Evolutionary conservation across 2,329 filamentous ascomycete species (phyloP), one percentile per base, ranked within the genome.

Genomic region (Aspergillus oerlinghausenensis): DNA sequence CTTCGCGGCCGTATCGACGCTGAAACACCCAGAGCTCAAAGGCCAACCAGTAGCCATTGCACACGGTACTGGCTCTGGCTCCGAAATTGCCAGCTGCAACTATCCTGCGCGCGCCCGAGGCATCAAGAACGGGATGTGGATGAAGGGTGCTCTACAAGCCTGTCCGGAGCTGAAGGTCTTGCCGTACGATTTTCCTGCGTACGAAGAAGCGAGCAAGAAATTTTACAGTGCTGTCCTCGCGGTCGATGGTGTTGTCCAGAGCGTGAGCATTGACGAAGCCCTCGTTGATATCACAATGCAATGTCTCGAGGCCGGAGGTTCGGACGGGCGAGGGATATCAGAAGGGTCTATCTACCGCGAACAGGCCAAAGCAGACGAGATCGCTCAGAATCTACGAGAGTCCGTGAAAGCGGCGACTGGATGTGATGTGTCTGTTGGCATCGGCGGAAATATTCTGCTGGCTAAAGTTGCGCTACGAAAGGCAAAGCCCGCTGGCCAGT

Each of bases 101-200:
- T 99, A 99, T 70, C 86, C 88, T 21, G 94, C 95, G 6, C 85
- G 94, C 40, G 82, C 84, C 32, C 94, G 87, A 65, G 93, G 93
- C 1, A 82, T 99, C 54, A 96, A 92, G 70, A 99, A 99, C 65
- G 95, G 95, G 40, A 99, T 97, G 94, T 99, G 95, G 94, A 97
- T 99, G 93, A 95, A 93, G 70, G 82, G 83, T 35, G 94, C 94
- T 0, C 80, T 88, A 57, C 88, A 94, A 63, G 73, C 94, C 19
- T 99, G 92, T 68, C 88, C 93, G 0, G 85, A 91, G 23, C 79
- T 99, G 19, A 92, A 95, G 64, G 87, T 97, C 1, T 71, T 99
- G n/a, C 90, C 92, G 0, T 99, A 99, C 66, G 92, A 99, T 68
- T 99, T 97, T 68, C 88, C 89, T 1, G 93, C 87, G 0, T 99